These are phyloP conservation scores for Pseudonitzschia delicatissima DNA, from an alignment of 108 stramenopile genomes.

Conservation along the genomic window DNA sequence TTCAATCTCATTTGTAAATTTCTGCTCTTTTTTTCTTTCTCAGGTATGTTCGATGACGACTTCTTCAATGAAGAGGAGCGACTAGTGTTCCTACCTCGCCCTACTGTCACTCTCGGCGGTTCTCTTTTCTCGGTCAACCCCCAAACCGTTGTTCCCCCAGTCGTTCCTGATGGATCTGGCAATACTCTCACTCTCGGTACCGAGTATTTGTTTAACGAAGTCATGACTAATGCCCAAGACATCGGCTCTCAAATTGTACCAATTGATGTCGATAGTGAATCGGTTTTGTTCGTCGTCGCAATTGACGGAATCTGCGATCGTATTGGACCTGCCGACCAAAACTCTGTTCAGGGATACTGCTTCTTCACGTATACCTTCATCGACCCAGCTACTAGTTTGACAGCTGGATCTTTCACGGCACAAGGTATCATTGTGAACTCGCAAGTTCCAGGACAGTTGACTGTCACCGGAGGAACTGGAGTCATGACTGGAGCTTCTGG, in stretches of 20 bases:
- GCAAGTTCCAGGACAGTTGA: constrained; percentile 1
- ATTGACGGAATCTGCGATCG: constrained; percentile 31
- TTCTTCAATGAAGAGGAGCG: constrained; percentile 1
- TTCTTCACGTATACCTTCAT: constrained; percentile 26
- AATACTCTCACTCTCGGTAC: background rate
- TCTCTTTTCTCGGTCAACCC: constrained; percentile 1
- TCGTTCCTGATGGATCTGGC: background rate
- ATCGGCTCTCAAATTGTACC: background rate
- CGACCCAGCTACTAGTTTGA: constrained; percentile 13
- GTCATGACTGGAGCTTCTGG: constrained; percentile 24
- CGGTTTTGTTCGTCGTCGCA: background rate
- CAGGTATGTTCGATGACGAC: constrained; percentile 4
- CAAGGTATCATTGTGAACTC: constrained; percentile 22
- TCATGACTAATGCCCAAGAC: background rate
- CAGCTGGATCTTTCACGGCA: constrained; percentile 26
- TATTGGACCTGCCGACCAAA: constrained; percentile 16
- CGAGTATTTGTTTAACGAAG: background rate
- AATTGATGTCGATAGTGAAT: background rate
- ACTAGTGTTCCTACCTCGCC: constrained; percentile 10
- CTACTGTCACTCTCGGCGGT: background rate
- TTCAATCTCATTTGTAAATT: too few species aligned
- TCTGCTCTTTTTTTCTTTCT: constrained; percentile 1
- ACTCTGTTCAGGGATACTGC: constrained; percentile 26
- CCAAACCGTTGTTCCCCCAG: background rate
- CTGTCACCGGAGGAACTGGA: constrained; percentile 31